phyloP scores from a whole-genome alignment of 2,329 filamentous ascomycete species.

The Clarireedia hainanense region DNA sequence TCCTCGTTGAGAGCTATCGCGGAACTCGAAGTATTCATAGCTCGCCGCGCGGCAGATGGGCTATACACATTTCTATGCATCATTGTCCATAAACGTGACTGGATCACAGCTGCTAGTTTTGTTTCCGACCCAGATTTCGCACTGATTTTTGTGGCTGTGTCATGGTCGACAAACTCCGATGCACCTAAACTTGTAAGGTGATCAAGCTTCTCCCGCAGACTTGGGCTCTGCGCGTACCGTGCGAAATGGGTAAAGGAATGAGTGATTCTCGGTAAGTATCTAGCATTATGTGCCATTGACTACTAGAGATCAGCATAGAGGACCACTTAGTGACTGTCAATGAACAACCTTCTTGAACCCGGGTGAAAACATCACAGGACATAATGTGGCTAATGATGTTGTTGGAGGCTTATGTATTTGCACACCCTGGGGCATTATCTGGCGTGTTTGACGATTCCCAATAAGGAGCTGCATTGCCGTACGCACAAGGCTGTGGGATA shows the following conservation, averaged over 20 bases:
- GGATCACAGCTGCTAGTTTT: constrained; percentile 13
- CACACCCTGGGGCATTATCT: constrained; percentile 6
- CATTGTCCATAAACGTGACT: constrained; percentile 21
- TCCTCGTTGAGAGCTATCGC: neutral
- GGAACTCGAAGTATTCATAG: neutral
- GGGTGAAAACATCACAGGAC: constrained; percentile 22
- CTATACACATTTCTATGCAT: constrained; percentile 21
- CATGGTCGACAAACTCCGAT: neutral
- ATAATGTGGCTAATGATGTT: constrained; percentile 5
- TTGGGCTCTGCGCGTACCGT: constrained; percentile 5
- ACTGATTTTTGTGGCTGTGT: neutral
- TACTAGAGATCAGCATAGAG: constrained; percentile 1
- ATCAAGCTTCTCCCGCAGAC: constrained; percentile 3
- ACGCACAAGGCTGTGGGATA: too few relatives aligned
- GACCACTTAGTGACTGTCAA: neutral
- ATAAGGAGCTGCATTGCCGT: constrained; percentile 13
- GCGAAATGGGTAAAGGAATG: constrained; percentile 5
- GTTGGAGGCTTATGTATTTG: constrained; percentile 11
- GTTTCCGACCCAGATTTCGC: constrained; percentile 5
- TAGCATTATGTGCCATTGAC: constrained; percentile 7
- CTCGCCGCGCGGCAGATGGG: constrained; percentile 7
- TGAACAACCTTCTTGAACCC: constrained; percentile 22
- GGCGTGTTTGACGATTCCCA: constrained; percentile 2
- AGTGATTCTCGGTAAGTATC: constrained; percentile 5
- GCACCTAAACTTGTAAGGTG: neutral